Percentiles rank a stretch among this genome's conserved stretches.
phyloP scores from a whole-genome alignment of 2,329 filamentous ascomycete species.

The Diaporthe batatas region DNA sequence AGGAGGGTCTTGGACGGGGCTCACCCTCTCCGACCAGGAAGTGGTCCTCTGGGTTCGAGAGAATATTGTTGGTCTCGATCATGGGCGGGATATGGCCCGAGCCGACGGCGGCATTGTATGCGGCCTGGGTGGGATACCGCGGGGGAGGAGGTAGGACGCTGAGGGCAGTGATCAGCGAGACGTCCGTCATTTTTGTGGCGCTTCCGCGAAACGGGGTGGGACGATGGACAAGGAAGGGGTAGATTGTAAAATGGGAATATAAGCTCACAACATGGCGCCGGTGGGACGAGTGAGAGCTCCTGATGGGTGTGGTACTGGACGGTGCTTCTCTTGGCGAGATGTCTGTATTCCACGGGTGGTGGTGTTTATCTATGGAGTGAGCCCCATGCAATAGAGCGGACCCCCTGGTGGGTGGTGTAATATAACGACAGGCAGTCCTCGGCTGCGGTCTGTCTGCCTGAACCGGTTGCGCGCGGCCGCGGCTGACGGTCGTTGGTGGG shows the following conservation, averaged over 20 bases:
- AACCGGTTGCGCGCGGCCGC: not conserved
- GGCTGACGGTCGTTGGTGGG: not conserved
- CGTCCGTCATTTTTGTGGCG: constrained; percentile 40
- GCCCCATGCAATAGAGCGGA: constrained; percentile 35
- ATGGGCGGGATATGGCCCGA: constrained; percentile 78
- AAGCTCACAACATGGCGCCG: constrained; percentile 41
- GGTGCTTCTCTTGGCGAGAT: constrained; percentile 27
- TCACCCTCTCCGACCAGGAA: constrained; percentile 93
- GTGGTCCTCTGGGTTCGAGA: constrained; percentile 88
- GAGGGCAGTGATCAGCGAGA: constrained; percentile 44
- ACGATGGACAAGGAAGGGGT: not conserved
- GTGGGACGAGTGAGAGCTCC: constrained; percentile 22
- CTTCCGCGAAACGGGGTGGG: not conserved
- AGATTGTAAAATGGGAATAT: not conserved
- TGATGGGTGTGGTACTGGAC: constrained; percentile 10
- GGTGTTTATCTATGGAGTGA: constrained; percentile 29
- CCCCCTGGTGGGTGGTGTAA: constrained; percentile 1
- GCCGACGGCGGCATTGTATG: constrained; percentile 79
- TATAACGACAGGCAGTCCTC: constrained; percentile 19
- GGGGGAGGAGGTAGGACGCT: constrained; percentile 90
- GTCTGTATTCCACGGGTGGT: constrained; percentile 34
- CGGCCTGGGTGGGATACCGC: constrained; percentile 81
- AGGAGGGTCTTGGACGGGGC: constrained; percentile 25
- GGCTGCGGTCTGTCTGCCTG: constrained; percentile 3
- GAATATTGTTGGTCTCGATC: constrained; percentile 93